A percentile compares a stretch with the other conserved stretches of the same genome.
phyloP scores from a whole-genome alignment of 768 basidiomycete genomes.

The Lactifluus pinguis region DNA sequence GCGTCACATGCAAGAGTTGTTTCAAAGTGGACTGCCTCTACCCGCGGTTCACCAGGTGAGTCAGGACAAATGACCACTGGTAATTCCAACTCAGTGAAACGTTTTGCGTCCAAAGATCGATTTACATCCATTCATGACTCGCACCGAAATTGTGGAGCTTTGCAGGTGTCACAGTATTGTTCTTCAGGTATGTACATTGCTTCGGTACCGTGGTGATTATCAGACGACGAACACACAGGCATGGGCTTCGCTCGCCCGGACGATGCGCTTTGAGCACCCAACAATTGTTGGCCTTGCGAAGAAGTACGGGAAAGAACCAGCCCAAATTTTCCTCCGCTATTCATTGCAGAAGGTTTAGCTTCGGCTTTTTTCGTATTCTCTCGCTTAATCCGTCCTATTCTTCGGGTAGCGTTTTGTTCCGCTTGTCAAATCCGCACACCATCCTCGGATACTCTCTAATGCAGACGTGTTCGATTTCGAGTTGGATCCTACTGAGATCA shows the following conservation, averaged over 20 bases:
- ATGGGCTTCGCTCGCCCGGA: conserved; percentile 66
- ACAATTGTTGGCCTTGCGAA: conserved; percentile 37
- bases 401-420: conserved; percentile 44
- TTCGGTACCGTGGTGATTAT: not conserved
- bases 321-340: conserved; percentile 60
- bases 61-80: not conserved
- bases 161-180: conserved; percentile 49
- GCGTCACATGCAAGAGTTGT: conserved; percentile 48
- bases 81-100: conserved; percentile 1
- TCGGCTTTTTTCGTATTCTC: not conserved
- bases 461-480: conserved; percentile 56
- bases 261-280: conserved; percentile 54
- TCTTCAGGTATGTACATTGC: conserved; percentile 44
- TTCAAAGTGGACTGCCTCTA: conserved; percentile 36
- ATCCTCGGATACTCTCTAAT: conserved; percentile 48
- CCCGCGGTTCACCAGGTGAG: conserved; percentile 56
- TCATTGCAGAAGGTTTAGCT: conserved; percentile 61
- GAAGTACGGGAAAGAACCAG: conserved; percentile 48
- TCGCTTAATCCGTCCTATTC: not conserved
- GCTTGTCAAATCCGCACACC: conserved; percentile 53
- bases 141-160: conserved; percentile 49
- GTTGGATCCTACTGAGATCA: conserved; percentile 41
- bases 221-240: conserved; percentile 33
- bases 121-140: conserved; percentile 63
- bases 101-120: conserved; percentile 32